Evolutionary conservation across 202 grass and related monocot genomes (phyloP), one percentile per base, ranked within the genome.

Genomic region (Carex sylvatica): DNA sequence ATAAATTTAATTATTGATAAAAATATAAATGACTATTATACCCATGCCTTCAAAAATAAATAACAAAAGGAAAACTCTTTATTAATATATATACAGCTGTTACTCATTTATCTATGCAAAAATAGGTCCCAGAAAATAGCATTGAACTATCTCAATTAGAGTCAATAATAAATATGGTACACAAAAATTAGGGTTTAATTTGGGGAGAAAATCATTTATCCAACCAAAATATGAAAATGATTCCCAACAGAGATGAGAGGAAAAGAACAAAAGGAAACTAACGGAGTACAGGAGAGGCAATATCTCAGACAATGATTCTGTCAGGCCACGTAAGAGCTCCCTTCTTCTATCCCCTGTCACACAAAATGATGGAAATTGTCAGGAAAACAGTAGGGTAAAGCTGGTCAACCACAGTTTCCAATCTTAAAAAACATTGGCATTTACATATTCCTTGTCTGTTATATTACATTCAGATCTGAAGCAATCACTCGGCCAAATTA

Each of bases 211-310:
- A 58, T 16, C 11, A 56, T 33, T 35, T 9, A 77, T 58, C 73
- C 24, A 77, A 36, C 51, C 52, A 58, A 58, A 76, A 56, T 36
- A 19, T 18, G 11, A 77, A 56, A 58, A 19, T 18, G 11, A 77
- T 18, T 33, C 26, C 26, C 7, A 33, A 15, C 36, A 54, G 5
- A 26, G 26, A 77, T n/a, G 52, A 36, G 52, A 56, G 73, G 22
- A 22, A 65, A 20, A 49, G 23, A 42, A 70, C 9, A 61, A 30
- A 22, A 40, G 80, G 76, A 92, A 92, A 87, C 95, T 93, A 88
- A 98, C 96, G 62, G 89, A 90, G 83, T 98, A 98, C 58, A 98
- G 61, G 26, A 98, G 78, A 16, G 96, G 96, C 54, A 98, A 89
- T 80, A 95, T 98, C 82, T 93, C 87, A 28, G 89, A 65, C 83